Evolutionary conservation across 2,329 filamentous ascomycete species (phyloP).

Genomic region (Botryotinia convoluta): DNA sequence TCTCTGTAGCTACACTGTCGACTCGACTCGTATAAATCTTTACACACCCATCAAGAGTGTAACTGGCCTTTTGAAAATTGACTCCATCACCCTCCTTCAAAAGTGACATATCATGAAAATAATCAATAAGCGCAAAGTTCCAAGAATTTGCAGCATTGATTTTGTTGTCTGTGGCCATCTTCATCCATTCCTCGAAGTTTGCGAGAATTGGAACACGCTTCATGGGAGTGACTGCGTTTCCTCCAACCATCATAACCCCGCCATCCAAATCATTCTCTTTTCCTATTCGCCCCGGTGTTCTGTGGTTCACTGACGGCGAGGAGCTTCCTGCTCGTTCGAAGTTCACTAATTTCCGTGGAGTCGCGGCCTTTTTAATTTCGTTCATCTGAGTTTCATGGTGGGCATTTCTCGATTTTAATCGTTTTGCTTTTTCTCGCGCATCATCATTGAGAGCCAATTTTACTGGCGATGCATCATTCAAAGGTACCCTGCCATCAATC

Average conservation of each 20-base stretch:
- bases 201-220: constrained; percentile 93
- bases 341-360: constrained; percentile 64
- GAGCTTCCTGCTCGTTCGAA: constrained; percentile 58
- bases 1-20: constrained; percentile 96
- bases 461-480: constrained; percentile 93
- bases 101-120: constrained; percentile 98
- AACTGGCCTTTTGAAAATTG: constrained; percentile 98
- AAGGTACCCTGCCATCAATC: constrained; percentile 65
- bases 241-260: constrained; percentile 64
- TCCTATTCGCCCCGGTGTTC: constrained; percentile 48
- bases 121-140: constrained; percentile 99
- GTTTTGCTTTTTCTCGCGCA: constrained; percentile 82
- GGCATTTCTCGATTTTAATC: constrained; percentile 82
- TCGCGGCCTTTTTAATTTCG: constrained; percentile 79
- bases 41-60: constrained; percentile 94
- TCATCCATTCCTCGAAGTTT: constrained; percentile 99
- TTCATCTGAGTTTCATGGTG: constrained; percentile 89
- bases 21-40: constrained; percentile 99
- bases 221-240: constrained; percentile 84
- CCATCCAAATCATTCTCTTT: constrained; percentile 49
- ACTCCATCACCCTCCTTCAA: constrained; percentile 94
- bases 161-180: constrained; percentile 99
- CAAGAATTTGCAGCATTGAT: constrained; percentile 98
- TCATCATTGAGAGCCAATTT: constrained; percentile 77
- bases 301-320: constrained; percentile 55